A percentile compares a stretch with the other conserved stretches of the same genome.
Evolutionary conservation across 768 basidiomycete species (phyloP).

Genomic region (Lactifluus subvellereus): DNA sequence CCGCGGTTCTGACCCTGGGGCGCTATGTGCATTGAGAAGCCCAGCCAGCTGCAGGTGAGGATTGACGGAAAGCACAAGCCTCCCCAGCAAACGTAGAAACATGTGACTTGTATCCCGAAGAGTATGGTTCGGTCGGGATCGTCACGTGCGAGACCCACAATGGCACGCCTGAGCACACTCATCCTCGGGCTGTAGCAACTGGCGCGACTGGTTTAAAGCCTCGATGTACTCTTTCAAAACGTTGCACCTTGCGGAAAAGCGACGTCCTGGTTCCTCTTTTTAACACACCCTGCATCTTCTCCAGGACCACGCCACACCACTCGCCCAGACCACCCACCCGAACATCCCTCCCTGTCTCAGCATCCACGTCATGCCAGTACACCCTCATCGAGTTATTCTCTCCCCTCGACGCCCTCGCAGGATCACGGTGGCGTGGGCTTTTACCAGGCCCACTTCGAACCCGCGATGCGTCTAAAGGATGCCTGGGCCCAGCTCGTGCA

Average conservation of each 20-base stretch:
- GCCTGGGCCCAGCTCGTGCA: slow-evolving; percentile 66
- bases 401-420: slow-evolving; percentile 23
- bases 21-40: no score
- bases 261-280: slow-evolving; percentile 30
- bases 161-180: neutral
- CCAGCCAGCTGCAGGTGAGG: no score
- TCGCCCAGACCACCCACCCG: slow-evolving; percentile 24
- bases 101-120: no score
- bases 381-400: slow-evolving; percentile 33
- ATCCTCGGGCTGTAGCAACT: neutral
- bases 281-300: slow-evolving; percentile 52
- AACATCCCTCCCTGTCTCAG: slow-evolving; percentile 40
- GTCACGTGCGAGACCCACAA: neutral
- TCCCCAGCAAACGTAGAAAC: no score
- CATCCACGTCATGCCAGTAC: slow-evolving; percentile 44
- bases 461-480: slow-evolving; percentile 49
- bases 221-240: slow-evolving; percentile 12
- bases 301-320: slow-evolving; percentile 33
- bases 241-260: slow-evolving; percentile 2
- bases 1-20: no score
- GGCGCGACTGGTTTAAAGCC: neutral
- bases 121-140: neutral
- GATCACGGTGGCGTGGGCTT: slow-evolving; percentile 36
- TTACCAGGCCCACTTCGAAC: slow-evolving; percentile 51
- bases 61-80: no score